A percentile compares a stretch with the other conserved stretches of the same genome.
Evolutionary conservation across 768 basidiomycete species (phyloP).

Genomic region (Leccinum longicurvipes): DNA sequence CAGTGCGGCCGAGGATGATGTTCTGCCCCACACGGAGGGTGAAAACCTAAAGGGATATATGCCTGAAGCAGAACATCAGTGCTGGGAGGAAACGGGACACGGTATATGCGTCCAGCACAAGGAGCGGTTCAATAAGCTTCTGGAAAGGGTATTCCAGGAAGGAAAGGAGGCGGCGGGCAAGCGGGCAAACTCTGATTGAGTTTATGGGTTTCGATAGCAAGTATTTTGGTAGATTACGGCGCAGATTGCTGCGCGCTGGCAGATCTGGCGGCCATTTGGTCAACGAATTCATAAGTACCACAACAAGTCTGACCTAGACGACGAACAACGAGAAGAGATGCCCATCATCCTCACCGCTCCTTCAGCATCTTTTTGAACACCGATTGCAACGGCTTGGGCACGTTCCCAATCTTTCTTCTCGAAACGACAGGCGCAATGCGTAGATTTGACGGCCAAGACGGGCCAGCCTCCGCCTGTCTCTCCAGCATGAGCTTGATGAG

Average conservation of each 20-base stretch:
- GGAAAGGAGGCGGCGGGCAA: constrained; percentile 30
- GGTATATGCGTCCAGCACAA: constrained; percentile 50
- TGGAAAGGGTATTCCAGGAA: constrained; percentile 57
- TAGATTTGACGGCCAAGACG: constrained; percentile 46
- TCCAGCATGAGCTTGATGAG: constrained; percentile 43
- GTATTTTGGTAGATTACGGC: neutral
- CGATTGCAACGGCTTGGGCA: constrained; percentile 35
- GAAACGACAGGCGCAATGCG: constrained; percentile 47
- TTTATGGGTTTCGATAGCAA: neutral
- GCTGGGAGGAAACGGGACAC: constrained; percentile 65
- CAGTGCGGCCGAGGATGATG: constrained; percentile 64
- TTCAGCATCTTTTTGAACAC: constrained; percentile 41
- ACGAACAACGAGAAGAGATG: neutral
- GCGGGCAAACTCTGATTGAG: neutral
- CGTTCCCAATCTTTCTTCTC: constrained; percentile 37
- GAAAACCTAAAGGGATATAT: constrained; percentile 51
- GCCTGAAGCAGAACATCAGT: constrained; percentile 53
- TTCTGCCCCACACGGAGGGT: constrained; percentile 54
- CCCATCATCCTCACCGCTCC: constrained; percentile 23
- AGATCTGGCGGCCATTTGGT: neutral
- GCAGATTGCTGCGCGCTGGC: too few species aligned
- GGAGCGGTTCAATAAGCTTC: constrained; percentile 49
- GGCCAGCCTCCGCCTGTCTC: constrained; percentile 37
- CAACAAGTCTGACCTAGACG: constrained; percentile 1
- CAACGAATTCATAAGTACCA: neutral